Evolutionary conservation across 768 basidiomycete species (phyloP).

Genomic region (Tricholoma saponaceum): DNA sequence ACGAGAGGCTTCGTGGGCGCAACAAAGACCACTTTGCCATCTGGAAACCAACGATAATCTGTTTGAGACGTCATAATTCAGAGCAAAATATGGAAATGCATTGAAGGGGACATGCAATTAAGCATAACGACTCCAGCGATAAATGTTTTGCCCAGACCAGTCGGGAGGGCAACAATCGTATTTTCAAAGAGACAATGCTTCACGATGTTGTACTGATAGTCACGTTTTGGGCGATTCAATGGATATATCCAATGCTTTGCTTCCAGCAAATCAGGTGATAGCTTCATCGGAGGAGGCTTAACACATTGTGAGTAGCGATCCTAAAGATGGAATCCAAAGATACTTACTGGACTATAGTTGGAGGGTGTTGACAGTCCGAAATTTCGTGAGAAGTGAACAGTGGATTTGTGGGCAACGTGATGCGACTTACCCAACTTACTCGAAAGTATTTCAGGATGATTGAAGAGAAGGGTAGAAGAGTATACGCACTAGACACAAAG

Average conservation of each 20-base stretch:
- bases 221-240: conserved; percentile 79
- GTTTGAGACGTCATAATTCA: conserved; percentile 4
- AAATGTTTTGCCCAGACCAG: conserved; percentile 97
- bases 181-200: conserved; percentile 85
- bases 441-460: conserved; percentile 7
- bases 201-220: conserved; percentile 95
- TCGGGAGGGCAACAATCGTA: conserved; percentile 90
- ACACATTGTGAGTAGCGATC: not conserved
- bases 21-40: conserved; percentile 90
- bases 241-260: conserved; percentile 90
- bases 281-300: conserved; percentile 75
- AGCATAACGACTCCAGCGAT: conserved; percentile 97
- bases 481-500: conserved; percentile 56
- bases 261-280: conserved; percentile 71
- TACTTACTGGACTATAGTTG: conserved; percentile 27
- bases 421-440: conserved; percentile 48
- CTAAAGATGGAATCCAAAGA: not conserved
- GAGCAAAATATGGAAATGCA: not conserved
- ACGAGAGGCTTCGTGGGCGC: conserved; percentile 97
- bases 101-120: conserved; percentile 53
- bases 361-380: not conserved
- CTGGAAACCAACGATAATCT: conserved; percentile 93
- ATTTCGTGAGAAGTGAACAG: not conserved
- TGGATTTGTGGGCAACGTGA: not conserved
- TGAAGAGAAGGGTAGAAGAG: not conserved